Evolutionary conservation across 108 stramenopile genomes (phyloP).

Genomic region (Cyclotella cryptica): DNA sequence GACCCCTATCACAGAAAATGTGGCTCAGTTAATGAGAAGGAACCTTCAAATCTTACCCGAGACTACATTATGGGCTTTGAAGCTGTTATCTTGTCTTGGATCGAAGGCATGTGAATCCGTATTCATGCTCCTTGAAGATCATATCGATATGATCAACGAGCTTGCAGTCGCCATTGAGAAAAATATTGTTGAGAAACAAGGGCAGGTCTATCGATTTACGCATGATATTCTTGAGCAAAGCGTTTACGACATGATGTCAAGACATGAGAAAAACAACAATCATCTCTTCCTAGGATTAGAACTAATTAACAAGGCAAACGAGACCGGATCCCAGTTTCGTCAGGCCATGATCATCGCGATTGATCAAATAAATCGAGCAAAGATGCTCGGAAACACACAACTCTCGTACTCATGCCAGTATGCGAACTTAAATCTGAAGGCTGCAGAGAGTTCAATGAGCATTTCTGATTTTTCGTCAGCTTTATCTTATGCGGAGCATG

Average conservation of each 20-base stretch:
- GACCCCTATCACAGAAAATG: slow-evolving; percentile 5
- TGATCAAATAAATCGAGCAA: slow-evolving; percentile 29
- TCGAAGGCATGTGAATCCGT: slow-evolving; percentile 1
- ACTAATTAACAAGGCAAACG: background rate
- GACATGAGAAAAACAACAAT: background rate
- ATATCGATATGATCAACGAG: background rate
- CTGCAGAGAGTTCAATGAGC: slow-evolving; percentile 7
- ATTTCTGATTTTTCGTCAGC: slow-evolving; percentile 11
- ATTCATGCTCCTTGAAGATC: background rate
- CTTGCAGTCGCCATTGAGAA: slow-evolving; percentile 8
- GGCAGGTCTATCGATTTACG: slow-evolving; percentile 4
- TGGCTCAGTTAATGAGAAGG: slow-evolving; percentile 13
- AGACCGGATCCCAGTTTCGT: background rate
- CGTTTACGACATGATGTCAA: background rate
- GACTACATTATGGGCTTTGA: background rate
- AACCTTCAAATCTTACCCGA: slow-evolving; percentile 5
- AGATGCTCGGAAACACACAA: slow-evolving; percentile 1
- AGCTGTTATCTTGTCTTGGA: slow-evolving; percentile 28
- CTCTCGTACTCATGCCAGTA: background rate
- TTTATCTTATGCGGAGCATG: slow-evolving; percentile 12
- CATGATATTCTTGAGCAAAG: slow-evolving; percentile 25
- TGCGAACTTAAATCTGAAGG: slow-evolving; percentile 25
- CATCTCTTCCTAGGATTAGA: slow-evolving; percentile 21
- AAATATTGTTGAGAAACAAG: slow-evolving; percentile 18
- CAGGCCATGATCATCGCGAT: background rate